A percentile compares a stretch with the other conserved stretches of the same genome.
phyloP scores from a whole-genome alignment of 1,139 yeast genomes.

The Tardiomyces depauwii region DNA sequence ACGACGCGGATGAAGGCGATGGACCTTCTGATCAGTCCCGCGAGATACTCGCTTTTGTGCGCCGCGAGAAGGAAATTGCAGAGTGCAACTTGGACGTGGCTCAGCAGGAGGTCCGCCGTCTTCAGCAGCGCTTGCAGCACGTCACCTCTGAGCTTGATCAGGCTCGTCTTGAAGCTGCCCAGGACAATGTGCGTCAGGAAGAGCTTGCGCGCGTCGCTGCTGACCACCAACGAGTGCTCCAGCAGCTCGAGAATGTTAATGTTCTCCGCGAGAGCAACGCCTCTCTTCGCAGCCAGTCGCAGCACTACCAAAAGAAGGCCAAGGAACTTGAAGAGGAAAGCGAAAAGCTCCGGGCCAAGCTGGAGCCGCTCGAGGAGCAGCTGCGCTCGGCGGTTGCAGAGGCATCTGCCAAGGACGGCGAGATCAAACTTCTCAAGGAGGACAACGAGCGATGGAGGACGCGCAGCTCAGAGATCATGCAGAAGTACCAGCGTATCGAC shows the following conservation, averaged over 20 bases:
- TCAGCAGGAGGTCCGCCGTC: constrained; percentile 37
- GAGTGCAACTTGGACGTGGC: constrained; percentile 46
- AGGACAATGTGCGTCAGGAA: constrained; percentile 29
- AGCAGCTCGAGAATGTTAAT: constrained; percentile 57
- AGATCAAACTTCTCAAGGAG: constrained; percentile 28
- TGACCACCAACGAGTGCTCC: constrained; percentile 44
- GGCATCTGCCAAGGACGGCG: constrained; percentile 32
- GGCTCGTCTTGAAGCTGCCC: constrained; percentile 19
- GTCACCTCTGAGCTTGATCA: constrained; percentile 23
- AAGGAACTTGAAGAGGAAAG: constrained; percentile 27
- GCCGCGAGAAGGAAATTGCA: constrained; percentile 67
- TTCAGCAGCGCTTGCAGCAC: constrained; percentile 27
- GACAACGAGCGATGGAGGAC: constrained; percentile 44
- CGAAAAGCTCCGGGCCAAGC: constrained; percentile 20
- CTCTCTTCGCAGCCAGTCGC: constrained; percentile 48
- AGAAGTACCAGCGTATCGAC: constrained; percentile 4
- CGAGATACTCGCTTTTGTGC: constrained; percentile 51
- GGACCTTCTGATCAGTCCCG: constrained; percentile 20
- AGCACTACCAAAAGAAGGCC: constrained; percentile 22
- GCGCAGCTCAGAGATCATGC: constrained; percentile 28
- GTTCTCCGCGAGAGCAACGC: constrained; percentile 65
- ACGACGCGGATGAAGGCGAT: constrained; percentile 24
- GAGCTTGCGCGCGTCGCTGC: constrained; percentile 32
- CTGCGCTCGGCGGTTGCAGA: constrained; percentile 29
- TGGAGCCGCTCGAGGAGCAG: constrained; percentile 29